Conservation (phyloP, 2,329 filamentous ascomycete species). For the Colletotrichum chrysophilum region DNA sequence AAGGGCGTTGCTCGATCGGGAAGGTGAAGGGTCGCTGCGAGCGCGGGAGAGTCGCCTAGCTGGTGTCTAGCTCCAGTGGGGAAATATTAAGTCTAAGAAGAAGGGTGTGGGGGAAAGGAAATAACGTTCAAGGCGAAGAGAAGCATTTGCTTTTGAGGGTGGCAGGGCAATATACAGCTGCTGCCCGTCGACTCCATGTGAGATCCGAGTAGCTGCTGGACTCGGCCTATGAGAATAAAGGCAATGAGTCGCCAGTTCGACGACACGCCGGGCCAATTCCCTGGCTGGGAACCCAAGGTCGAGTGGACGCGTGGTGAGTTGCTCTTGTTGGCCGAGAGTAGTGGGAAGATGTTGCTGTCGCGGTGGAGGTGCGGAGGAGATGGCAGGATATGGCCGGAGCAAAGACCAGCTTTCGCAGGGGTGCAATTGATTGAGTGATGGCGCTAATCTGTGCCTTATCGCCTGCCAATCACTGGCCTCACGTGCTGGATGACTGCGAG, state of each 20-base stretch:
- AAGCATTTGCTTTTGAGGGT: not conserved
- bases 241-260: not conserved
- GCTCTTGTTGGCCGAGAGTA: conserved; percentile 3
- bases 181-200: not conserved
- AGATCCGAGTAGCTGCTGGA: not conserved
- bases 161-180: not conserved
- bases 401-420: not conserved
- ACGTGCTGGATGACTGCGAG: conserved; percentile 2
- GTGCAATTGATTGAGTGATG: not conserved
- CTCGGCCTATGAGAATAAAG: not conserved
- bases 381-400: not conserved
- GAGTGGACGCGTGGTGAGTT: conserved; percentile 5
- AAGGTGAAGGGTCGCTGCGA: conserved; percentile 12
- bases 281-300: not conserved
- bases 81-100: not conserved
- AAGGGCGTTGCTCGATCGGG: conserved; percentile 4
- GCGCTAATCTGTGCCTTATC: conserved; percentile 17
- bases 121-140: not conserved
- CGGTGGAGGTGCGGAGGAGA: conserved; percentile 1
- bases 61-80: conserved; percentile 10
- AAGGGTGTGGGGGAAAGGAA: not conserved
- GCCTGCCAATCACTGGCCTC: conserved; percentile 19
- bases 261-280: not conserved
- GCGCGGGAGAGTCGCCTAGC: conserved; percentile 14
- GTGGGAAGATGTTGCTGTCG: not conserved